Conservation (phyloP, 2,329 filamentous ascomycete genomes). For the Fusarium anguioides region DNA sequence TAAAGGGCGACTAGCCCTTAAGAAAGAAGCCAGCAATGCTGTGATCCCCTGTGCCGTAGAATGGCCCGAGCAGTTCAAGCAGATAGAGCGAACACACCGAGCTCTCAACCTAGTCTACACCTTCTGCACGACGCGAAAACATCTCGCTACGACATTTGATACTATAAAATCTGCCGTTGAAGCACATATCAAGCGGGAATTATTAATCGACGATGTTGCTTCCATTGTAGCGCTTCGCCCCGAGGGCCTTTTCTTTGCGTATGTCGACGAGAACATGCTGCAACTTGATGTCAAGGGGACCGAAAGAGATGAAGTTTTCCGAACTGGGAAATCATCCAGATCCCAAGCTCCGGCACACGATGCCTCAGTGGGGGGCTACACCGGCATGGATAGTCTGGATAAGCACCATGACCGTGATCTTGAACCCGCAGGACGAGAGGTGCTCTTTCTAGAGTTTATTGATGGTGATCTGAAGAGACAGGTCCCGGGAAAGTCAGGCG, state of each 20-base stretch:
- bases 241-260: constrained; percentile 81
- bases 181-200: constrained; percentile 76
- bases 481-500: constrained; percentile 75
- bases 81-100: constrained; percentile 79
- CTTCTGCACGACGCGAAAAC: constrained; percentile 92
- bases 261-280: constrained; percentile 85
- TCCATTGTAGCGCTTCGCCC: constrained; percentile 83
- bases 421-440: constrained; percentile 64
- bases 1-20: constrained; percentile 20
- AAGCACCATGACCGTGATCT: constrained; percentile 30
- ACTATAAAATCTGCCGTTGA: constrained; percentile 89
- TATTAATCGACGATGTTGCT: constrained; percentile 83
- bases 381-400: constrained; percentile 59
- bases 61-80: constrained; percentile 82
- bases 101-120: constrained; percentile 94
- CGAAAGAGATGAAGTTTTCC: constrained; percentile 72
- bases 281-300: constrained; percentile 81
- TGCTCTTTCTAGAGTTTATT: constrained; percentile 90
- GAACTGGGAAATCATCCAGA: constrained; percentile 58
- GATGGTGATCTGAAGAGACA: constrained; percentile 91
- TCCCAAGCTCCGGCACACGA: constrained; percentile 64
- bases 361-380: constrained; percentile 67
- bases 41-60: constrained; percentile 51
- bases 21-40: constrained; percentile 34
- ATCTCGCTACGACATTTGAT: constrained; percentile 90